These are phyloP conservation scores for Priceomyces castillae DNA, from an alignment of 805 yeast species.

Conservation along the genomic window DNA sequence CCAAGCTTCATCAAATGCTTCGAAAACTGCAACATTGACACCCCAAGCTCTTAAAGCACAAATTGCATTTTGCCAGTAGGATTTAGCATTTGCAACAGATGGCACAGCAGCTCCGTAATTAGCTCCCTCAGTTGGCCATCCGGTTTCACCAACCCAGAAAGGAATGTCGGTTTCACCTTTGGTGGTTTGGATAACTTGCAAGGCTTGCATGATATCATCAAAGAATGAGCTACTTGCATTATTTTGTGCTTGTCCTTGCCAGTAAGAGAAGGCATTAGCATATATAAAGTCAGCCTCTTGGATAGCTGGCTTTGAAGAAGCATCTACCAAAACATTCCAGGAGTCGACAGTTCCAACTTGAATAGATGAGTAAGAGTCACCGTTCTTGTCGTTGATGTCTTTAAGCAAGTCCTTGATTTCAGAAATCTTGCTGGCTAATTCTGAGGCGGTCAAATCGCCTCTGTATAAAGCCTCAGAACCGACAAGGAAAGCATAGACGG, in stretches of 20 bases:
- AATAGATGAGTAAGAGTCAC: constrained; percentile 65
- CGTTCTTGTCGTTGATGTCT: constrained; percentile 72
- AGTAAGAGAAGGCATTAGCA: constrained; percentile 96
- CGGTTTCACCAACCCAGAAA: constrained; percentile 97
- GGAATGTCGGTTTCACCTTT: constrained; percentile 85
- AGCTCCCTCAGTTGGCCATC: constrained; percentile 92
- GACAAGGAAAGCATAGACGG: constrained; percentile 76
- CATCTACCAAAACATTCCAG: constrained; percentile 90
- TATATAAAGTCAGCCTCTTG: constrained; percentile 79
- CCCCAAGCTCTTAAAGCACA: constrained; percentile 98
- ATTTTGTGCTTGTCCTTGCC: constrained; percentile 91
- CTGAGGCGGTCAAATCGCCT: constrained; percentile 72
- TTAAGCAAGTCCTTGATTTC: constrained; percentile 59
- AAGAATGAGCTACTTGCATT: constrained; percentile 90
- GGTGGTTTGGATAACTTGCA: constrained; percentile 78
- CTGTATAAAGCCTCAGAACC: constrained; percentile 97
- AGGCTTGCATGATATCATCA: constrained; percentile 97
- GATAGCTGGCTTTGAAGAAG: constrained; percentile 65
- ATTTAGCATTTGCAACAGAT: constrained; percentile 65
- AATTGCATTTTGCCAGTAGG: constrained; percentile 83
- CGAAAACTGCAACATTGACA: constrained; percentile 85
- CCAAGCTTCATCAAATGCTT: constrained; percentile 96
- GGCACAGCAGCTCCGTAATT: constrained; percentile 66
- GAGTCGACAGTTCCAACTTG: constrained; percentile 95
- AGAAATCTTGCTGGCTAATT: constrained; percentile 65